Evolutionary conservation across 83 land plant genomes (phyloP).

Genomic region (Picea engelmannii): DNA sequence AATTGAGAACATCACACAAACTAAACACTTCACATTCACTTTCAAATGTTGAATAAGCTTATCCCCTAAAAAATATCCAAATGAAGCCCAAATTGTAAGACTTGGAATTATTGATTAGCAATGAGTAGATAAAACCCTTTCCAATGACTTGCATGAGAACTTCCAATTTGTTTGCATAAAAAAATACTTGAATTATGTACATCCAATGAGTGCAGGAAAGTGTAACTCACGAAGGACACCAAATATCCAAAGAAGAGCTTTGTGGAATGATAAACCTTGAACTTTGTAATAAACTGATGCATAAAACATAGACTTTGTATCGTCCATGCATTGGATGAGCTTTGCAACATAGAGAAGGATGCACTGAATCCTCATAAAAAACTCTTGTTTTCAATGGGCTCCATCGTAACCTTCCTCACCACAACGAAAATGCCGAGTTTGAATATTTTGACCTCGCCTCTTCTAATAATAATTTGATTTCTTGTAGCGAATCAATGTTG

Average conservation of each 20-base stretch:
- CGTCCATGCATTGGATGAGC: not conserved
- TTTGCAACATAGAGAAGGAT: no score
- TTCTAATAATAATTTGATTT: no score
- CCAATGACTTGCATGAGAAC: not conserved
- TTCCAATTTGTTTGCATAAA: not conserved
- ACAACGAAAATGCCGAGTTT: no score
- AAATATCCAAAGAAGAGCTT: slow-evolving; percentile 1
- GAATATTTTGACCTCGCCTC: no score
- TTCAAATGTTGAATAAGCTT: not conserved
- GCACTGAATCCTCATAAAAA: no score
- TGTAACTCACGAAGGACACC: not conserved
- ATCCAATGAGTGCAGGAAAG: slow-evolving; percentile 5
- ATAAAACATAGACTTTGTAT: not conserved
- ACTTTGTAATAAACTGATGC: not conserved
- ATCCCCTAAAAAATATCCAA: not conserved
- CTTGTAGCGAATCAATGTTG: no score
- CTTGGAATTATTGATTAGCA: not conserved
- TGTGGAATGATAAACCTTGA: no score
- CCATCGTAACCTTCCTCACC: no score
- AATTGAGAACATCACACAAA: not conserved
- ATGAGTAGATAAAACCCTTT: not conserved
- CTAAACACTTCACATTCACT: not conserved
- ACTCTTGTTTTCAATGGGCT: no score
- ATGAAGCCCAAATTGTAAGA: not conserved
- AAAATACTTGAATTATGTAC: not conserved